Evolutionary conservation across 768 basidiomycete genomes (phyloP), one percentile per base, ranked within the genome.

Genomic region (Bullera alba): DNA sequence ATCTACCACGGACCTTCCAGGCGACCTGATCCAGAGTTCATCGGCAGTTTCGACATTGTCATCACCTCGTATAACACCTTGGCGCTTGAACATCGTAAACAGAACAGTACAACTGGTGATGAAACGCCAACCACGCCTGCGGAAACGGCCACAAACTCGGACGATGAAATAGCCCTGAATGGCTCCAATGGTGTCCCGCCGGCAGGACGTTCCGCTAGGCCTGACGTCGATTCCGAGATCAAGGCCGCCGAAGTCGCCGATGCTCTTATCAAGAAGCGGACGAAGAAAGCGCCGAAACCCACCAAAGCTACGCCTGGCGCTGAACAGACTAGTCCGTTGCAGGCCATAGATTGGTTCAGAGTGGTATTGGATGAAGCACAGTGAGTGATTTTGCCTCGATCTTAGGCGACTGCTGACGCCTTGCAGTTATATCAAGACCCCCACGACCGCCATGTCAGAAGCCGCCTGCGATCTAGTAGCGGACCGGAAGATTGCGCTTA

Each of bases 381-480:
- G 91, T 93, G 74, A 76, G 89, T 81, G n/a, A 50, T 22, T 12
- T 21, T 5, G 34, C 23, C n/a, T 2, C 30, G 16, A 25, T 36
- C 55, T 60, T 41, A 53, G 22, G 19, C n/a, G 7, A 41, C 27
- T 19, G 15, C 5, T 27, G 23, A n/a, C n/a, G n/a, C n/a, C n/a
- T n/a, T n/a, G n/a, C 57, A 97, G 93, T 62, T 95, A 83, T 51
- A 99, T 99, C 75, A 99, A 99, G 73, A 93, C 96, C 73, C 85
- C 88, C 5, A 79, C 81, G 21, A 99, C 95, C 1, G 88, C 97
- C 36, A 92, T 86, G 37, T 90, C 91, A 56, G 83, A 88, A 49
- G 95, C 95, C 5, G 91, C 86, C 12, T 97, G 95, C 73, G 91
- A 95, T 70, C 79, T 99, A 42, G 80, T 85, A 72, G 89, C 95